phyloP scores from a whole-genome alignment of 2,329 filamentous ascomycete genomes.

The Fusarium virguliforme region DNA sequence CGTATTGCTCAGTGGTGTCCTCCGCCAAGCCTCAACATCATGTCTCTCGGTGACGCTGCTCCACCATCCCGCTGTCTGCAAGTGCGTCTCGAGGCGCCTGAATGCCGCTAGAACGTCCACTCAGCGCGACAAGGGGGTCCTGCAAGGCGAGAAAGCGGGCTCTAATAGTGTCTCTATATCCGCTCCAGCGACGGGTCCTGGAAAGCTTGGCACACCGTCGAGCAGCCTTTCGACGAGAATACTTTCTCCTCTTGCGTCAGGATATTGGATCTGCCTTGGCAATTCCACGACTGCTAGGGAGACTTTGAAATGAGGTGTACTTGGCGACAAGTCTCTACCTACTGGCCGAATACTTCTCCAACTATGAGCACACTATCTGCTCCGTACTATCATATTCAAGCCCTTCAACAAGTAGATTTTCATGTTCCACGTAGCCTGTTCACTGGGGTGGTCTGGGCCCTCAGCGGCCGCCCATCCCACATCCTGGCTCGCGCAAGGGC shows the following conservation, averaged over 20 bases:
- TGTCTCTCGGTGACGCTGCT: conserved; percentile 29
- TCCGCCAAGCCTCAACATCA: conserved; percentile 41
- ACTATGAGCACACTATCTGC: no score
- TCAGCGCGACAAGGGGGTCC: conserved; percentile 20
- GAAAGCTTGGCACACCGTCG: conserved; percentile 35
- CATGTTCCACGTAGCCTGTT: conserved; percentile 4
- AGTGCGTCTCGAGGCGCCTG: conserved; percentile 29
- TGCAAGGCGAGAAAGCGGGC: conserved; percentile 26
- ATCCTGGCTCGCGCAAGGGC: conserved; percentile 11
- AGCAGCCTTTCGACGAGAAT: conserved; percentile 1
- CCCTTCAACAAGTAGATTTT: not conserved
- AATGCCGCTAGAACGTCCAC: conserved; percentile 19
- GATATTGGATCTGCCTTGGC: conserved; percentile 6
- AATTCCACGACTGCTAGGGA: not conserved
- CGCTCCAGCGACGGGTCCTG: conserved; percentile 3
- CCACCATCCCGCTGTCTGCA: conserved; percentile 33
- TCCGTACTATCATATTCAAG: not conserved
- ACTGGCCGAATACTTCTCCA: not conserved
- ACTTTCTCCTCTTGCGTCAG: not conserved
- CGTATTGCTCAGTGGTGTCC: conserved; percentile 35
- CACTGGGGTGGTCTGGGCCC: conserved; percentile 5
- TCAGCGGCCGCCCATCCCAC: conserved; percentile 14
- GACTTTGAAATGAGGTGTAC: conserved; percentile 1
- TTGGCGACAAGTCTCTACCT: not conserved
- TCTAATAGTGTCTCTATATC: conserved; percentile 22